These are phyloP conservation scores for Wallacemonas sp. DNA, from an alignment of 208 protist genomes.

Conservation along the genomic window DNA sequence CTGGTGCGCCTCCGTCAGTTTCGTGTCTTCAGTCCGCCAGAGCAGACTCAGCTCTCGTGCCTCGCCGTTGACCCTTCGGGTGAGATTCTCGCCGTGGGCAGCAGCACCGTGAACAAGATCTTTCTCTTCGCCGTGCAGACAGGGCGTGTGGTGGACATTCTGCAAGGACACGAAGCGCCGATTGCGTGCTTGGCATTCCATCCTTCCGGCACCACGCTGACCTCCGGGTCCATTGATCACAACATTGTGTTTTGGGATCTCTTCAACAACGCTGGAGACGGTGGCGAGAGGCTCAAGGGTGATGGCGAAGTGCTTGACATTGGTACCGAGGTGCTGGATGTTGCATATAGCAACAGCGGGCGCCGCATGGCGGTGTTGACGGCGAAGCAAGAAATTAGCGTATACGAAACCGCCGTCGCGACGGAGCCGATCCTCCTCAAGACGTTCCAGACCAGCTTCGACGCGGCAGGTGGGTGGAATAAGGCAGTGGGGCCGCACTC, in stretches of 20 bases:
- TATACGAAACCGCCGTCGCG: conserved; percentile 84
- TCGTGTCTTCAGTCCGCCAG: conserved; percentile 80
- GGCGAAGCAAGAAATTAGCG: conserved; percentile 79
- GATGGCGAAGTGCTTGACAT: conserved; percentile 83
- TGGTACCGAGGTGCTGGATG: conserved; percentile 77
- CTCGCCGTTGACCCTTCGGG: conserved; percentile 92
- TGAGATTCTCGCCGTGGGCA: conserved; percentile 88
- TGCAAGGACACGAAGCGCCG: conserved; percentile 89
- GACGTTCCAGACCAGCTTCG: conserved; percentile 82
- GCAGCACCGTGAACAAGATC: conserved; percentile 77
- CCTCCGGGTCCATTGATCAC: conserved; percentile 86
- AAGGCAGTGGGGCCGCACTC: conserved; percentile 80
- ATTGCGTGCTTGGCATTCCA: conserved; percentile 90
- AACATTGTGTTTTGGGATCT: conserved; percentile 91
- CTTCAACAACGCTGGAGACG: conserved; percentile 75
- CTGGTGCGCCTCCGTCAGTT: conserved; percentile 91
- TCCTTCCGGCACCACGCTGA: conserved; percentile 81
- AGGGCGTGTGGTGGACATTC: conserved; percentile 85
- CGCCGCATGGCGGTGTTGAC: conserved; percentile 84
- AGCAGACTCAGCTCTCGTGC: conserved; percentile 87
- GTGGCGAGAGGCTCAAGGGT: conserved; percentile 84
- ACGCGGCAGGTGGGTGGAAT: conserved; percentile 85
- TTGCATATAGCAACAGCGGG: conserved; percentile 85
- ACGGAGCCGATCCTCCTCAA: conserved; percentile 86
- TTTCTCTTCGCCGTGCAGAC: conserved; percentile 93